These are phyloP conservation scores for Colletotrichum filicis DNA, from an alignment of 2,329 filamentous ascomycete genomes.

Conservation along the genomic window DNA sequence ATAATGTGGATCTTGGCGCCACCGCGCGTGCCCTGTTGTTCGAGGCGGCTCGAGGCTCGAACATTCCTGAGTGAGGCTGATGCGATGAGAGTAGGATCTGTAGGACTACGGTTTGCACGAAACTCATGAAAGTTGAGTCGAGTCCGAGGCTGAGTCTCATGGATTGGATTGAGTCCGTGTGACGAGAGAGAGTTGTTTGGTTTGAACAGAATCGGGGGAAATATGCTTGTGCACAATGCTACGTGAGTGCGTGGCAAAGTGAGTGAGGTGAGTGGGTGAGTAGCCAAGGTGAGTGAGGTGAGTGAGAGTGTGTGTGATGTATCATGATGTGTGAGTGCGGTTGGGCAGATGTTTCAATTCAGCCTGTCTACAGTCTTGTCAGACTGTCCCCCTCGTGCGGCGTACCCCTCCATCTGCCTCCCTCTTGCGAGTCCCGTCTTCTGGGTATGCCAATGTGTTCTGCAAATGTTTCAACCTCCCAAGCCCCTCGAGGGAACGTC, in stretches of 20 bases:
- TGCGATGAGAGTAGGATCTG: background rate
- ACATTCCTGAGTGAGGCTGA: background rate
- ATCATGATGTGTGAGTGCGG: slow-evolving; percentile 8
- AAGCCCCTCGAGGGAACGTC: background rate
- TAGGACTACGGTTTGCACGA: background rate
- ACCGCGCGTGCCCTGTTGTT: background rate
- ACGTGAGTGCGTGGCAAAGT: background rate
- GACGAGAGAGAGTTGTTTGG: background rate
- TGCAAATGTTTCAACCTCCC: slow-evolving; percentile 15
- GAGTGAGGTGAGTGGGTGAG: background rate
- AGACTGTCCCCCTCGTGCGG: background rate
- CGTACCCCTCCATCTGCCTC: background rate
- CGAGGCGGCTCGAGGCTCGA: background rate
- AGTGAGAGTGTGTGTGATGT: slow-evolving; percentile 17
- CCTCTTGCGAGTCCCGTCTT: background rate
- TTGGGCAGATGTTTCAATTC: slow-evolving; percentile 32
- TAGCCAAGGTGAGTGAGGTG: background rate
- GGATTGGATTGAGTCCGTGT: background rate
- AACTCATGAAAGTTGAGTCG: background rate
- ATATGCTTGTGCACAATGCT: slow-evolving; percentile 13
- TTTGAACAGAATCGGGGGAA: background rate
- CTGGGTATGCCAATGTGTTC: background rate
- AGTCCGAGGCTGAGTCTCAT: slow-evolving; percentile 2
- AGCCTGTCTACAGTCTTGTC: background rate
- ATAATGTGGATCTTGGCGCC: background rate